phyloP scores from a whole-genome alignment of 768 basidiomycete genomes.

The Panaeolus papilionaceus region DNA sequence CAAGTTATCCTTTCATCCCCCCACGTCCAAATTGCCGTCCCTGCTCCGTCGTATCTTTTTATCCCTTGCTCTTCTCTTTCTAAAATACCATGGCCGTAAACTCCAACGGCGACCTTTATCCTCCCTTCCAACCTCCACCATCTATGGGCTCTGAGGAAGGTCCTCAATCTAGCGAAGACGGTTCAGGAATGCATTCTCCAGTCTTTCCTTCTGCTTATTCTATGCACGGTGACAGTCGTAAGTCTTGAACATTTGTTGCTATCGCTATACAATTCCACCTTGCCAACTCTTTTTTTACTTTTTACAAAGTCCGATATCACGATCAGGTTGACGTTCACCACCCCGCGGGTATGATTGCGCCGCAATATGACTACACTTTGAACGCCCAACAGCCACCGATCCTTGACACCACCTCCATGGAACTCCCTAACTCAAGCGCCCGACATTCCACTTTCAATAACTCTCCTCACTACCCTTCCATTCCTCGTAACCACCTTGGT shows the following conservation, averaged over 20 bases:
- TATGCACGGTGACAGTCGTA: conserved; percentile 58
- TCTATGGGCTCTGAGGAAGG: conserved; percentile 64
- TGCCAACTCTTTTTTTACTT: conserved; percentile 43
- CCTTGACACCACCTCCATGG: conserved; percentile 47
- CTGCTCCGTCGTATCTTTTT: conserved; percentile 30
- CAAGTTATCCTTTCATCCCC: conserved; percentile 16
- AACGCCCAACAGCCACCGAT: conserved; percentile 55
- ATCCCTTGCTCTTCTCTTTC: conserved; percentile 25
- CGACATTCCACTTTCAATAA: conserved; percentile 43
- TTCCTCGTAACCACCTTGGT: conserved; percentile 52
- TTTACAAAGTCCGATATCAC: conserved; percentile 71
- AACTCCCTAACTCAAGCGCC: conserved; percentile 47
- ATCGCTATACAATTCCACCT: conserved; percentile 50
- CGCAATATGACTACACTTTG: conserved; percentile 57
- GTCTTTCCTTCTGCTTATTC: conserved; percentile 58
- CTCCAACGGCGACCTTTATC: conserved; percentile 58
- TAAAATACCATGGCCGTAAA: conserved; percentile 60
- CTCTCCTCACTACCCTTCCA: conserved; percentile 46
- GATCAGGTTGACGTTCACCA: conserved; percentile 53
- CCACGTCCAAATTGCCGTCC: conserved; percentile 15
- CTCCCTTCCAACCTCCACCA: conserved; percentile 53
- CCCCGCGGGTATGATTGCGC: conserved; percentile 49
- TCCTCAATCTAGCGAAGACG: conserved; percentile 75
- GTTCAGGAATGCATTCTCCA: conserved; percentile 78
- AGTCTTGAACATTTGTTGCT: conserved; percentile 44